phyloP scores from a whole-genome alignment of 768 basidiomycete genomes.

The Naganishia vaughanmartiniae region DNA sequence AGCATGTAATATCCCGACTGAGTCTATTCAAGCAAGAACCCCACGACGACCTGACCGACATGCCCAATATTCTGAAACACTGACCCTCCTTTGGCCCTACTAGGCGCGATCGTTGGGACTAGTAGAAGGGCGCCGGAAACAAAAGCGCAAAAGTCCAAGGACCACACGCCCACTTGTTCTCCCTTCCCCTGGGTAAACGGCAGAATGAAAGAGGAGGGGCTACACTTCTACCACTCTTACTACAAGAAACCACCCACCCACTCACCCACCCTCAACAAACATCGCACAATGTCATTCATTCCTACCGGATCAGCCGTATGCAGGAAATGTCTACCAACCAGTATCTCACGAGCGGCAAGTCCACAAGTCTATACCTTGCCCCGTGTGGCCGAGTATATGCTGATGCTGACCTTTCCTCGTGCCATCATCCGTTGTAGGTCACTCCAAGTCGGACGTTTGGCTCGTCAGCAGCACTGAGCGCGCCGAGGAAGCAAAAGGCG shows the following conservation, averaged over 20 bases:
- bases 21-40: no score
- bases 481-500: conserved; percentile 35
- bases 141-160: conserved; percentile 24
- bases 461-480: not conserved
- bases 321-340: not conserved
- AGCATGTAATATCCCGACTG: no score
- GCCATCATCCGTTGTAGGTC: not conserved
- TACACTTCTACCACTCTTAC: no score
- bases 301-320: not conserved
- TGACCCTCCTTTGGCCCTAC: not conserved
- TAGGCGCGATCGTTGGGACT: conserved; percentile 20
- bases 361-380: no score
- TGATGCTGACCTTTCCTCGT: not conserved
- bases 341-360: not conserved
- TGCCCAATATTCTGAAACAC: not conserved
- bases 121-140: conserved; percentile 7
- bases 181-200: no score
- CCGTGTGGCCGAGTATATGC: not conserved
- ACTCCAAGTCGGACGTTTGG: not conserved
- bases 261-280: not conserved
- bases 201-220: no score
- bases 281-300: conserved; percentile 1
- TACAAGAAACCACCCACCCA: no score
- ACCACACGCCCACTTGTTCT: no score
- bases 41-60: no score